Evolutionary conservation across 106 monocot species (phyloP).

Genomic region (Narthecium ossifragum): DNA sequence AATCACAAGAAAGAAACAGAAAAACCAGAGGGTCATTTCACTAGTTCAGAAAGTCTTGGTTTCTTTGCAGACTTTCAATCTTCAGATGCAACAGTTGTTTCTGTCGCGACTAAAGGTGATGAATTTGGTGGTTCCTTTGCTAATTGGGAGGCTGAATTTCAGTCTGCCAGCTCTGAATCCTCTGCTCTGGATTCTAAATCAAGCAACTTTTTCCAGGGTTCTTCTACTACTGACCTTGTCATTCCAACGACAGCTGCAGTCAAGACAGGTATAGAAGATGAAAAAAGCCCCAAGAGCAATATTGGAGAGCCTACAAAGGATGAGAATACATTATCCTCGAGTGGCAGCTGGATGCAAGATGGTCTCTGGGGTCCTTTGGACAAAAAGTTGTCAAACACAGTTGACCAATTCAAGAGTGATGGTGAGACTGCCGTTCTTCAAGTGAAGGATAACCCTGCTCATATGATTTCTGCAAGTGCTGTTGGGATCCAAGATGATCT

Average conservation of each 20-base stretch:
- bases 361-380: conserved; percentile 20
- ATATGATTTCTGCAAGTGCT: conserved; percentile 1
- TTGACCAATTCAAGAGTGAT: conserved; percentile 11
- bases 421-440: conserved; percentile 7
- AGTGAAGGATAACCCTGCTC: conserved; percentile 1
- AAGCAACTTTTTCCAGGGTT: conserved; percentile 4
- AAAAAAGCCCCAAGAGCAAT: neutral
- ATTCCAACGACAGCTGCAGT: conserved; percentile 1
- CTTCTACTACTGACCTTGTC: neutral
- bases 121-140: conserved; percentile 32
- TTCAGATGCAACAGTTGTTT: conserved; percentile 14
- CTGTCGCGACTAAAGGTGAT: conserved; percentile 12
- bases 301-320: conserved; percentile 3
- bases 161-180: conserved; percentile 25
- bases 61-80: conserved; percentile 26
- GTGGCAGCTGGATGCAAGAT: conserved; percentile 14
- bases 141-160: conserved; percentile 75
- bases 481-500: conserved; percentile 11
- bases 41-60: conserved; percentile 20
- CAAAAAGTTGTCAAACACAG: conserved; percentile 2
- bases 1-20: conserved; percentile 7
- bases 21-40: conserved; percentile 9
- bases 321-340: conserved; percentile 3
- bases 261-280: conserved; percentile 1
- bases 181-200: conserved; percentile 6